Percentiles rank a stretch among this genome's conserved stretches.
Evolutionary conservation across 2,329 filamentous ascomycete species (phyloP).

Genomic region (Chalaropsis ovoidea): DNA sequence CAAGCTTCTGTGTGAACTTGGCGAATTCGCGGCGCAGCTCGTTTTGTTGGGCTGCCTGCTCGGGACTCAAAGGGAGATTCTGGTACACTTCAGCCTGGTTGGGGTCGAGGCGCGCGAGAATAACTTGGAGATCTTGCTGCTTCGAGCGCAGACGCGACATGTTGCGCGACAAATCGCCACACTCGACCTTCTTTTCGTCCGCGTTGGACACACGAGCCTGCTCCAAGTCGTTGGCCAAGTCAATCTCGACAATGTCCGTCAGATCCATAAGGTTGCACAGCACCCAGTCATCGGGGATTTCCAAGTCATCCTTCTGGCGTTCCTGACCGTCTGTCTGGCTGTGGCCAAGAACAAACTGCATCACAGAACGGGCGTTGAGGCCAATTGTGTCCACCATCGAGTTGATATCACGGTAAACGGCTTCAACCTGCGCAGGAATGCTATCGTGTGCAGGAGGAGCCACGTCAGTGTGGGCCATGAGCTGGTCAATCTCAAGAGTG

Average conservation of each 20-base stretch:
- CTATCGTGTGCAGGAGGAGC: slow-evolving; percentile 45
- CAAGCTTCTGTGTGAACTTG: slow-evolving; percentile 61
- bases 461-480: slow-evolving; percentile 52
- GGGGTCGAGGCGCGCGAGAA: slow-evolving; percentile 59
- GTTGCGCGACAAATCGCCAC: slow-evolving; percentile 59
- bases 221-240: slow-evolving; percentile 56
- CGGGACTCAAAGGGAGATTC: slow-evolving; percentile 67
- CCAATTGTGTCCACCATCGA: slow-evolving; percentile 91
- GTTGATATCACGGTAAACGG: slow-evolving; percentile 70
- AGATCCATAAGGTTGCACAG: slow-evolving; percentile 67
- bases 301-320: slow-evolving; percentile 57
- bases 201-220: slow-evolving; percentile 59
- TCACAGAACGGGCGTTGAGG: slow-evolving; percentile 63
- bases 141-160: slow-evolving; percentile 62
- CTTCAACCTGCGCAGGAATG: slow-evolving; percentile 53
- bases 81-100: slow-evolving; percentile 54
- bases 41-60: slow-evolving; percentile 73
- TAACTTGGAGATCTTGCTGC: slow-evolving; percentile 66
- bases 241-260: slow-evolving; percentile 49
- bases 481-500: slow-evolving; percentile 55
- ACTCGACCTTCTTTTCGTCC: slow-evolving; percentile 55
- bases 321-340: slow-evolving; percentile 40
- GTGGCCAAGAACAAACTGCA: slow-evolving; percentile 58
- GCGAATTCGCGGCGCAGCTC: slow-evolving; percentile 70
- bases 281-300: slow-evolving; percentile 58